A percentile compares a stretch with the other conserved stretches of the same genome.
phyloP scores from a whole-genome alignment of 2,329 filamentous ascomycete species.

The Dothidotthia symphoricarpi region DNA sequence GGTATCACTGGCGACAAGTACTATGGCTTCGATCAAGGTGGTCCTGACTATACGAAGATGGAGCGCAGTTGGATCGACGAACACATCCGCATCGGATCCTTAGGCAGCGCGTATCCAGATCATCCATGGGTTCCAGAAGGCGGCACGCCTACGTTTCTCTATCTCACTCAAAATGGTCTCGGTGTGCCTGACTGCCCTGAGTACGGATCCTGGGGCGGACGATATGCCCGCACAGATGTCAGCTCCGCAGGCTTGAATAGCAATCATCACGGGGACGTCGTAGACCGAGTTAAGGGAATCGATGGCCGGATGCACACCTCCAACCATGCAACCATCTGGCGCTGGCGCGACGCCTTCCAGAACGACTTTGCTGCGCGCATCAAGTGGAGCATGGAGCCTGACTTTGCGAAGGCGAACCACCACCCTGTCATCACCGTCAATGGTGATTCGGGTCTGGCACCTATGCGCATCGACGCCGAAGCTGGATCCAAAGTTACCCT shows the following conservation, averaged over 20 bases:
- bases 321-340: conserved; percentile 54
- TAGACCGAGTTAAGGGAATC: conserved; percentile 38
- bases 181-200: conserved; percentile 49
- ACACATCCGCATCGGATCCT: conserved; percentile 54
- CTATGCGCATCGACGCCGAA: conserved; percentile 44
- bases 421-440: conserved; percentile 51
- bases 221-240: conserved; percentile 42
- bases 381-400: conserved; percentile 46
- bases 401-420: conserved; percentile 45
- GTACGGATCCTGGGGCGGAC: conserved; percentile 53
- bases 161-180: conserved; percentile 51
- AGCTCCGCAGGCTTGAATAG: conserved; percentile 37
- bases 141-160: conserved; percentile 54
- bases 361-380: conserved; percentile 52
- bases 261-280: conserved; percentile 42
- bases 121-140: conserved; percentile 55
- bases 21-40: conserved; percentile 50
- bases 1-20: conserved; percentile 55
- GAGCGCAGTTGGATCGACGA: conserved; percentile 54
- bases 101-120: conserved; percentile 46
- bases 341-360: conserved; percentile 55
- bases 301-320: conserved; percentile 38
- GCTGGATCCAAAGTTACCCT: conserved; percentile 44
- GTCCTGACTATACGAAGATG: conserved; percentile 51
- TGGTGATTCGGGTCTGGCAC: conserved; percentile 38